These are phyloP conservation scores for Bolboschoenoplectus hybrid DNA, from an alignment of 202 grass and related monocot species.

Conservation along the genomic window DNA sequence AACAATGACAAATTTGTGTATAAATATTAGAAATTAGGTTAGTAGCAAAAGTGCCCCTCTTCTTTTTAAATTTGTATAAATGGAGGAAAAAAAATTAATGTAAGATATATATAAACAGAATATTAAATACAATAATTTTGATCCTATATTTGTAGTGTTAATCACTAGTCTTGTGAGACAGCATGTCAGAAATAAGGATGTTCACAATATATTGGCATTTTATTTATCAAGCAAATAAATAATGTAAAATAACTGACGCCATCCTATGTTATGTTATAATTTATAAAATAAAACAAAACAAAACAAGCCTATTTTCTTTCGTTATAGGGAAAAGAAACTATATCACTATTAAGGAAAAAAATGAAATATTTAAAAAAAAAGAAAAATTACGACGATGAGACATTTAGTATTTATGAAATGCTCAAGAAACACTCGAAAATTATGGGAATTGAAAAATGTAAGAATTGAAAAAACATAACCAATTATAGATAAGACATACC, in stretches of 20 bases:
- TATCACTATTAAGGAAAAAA: background rate
- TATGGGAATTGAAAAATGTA: background rate
- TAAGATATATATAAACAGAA: background rate
- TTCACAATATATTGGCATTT: background rate
- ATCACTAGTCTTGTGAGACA: background rate
- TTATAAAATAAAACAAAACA: no score
- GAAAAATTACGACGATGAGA: background rate
- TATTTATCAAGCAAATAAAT: background rate
- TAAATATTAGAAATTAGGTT: background rate
- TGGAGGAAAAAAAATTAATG: background rate
- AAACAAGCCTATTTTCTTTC: background rate
- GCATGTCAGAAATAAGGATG: background rate
- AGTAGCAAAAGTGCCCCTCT: background rate
- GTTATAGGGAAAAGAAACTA: background rate
- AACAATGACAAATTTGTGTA: background rate
- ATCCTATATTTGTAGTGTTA: background rate
- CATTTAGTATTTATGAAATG: background rate
- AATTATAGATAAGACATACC: slow-evolving; percentile 38
- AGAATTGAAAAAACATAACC: background rate
- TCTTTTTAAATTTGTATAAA: background rate
- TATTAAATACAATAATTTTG: background rate
- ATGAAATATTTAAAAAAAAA: background rate
- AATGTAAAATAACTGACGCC: background rate
- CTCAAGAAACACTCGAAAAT: background rate
- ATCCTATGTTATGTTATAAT: background rate